Evolutionary conservation across 1,139 yeast species (phyloP), one percentile per base, ranked within the genome.

Genomic region (Saccharomyces pastorianus): DNA sequence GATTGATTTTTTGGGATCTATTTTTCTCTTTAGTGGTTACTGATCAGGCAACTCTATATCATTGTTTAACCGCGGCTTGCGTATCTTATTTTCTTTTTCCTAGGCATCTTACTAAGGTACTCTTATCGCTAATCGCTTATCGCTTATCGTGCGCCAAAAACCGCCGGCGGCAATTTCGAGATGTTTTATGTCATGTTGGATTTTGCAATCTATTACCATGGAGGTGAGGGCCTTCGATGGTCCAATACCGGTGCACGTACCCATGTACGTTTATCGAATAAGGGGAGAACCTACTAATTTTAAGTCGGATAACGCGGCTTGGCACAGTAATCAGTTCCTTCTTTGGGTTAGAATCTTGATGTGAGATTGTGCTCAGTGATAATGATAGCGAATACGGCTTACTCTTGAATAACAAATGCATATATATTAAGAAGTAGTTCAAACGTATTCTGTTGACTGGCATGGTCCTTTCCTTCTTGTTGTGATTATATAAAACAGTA

Each of bases 141-240:
- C 44, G 44, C 44, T 38, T 38, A 38, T 38, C 44, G 44, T 6
- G 44, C 26, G 44, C 44, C n/a, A 38, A 38, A 38, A 38, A 38
- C 44, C 44, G 44, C 44, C 44, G 44, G 44, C 44, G 44, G 44
- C 44, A 38, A 38, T 38, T 38, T 38, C 44, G 23, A 38, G 25
- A 20, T 38, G 38, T 38, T 38, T 38, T 38, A 20, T 38, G 44
- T 38, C 44, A 11, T 38, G 44, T 20, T 38, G 4, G 44, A 11
- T 5, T 20, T 38, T 11, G 26, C 26, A 38, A 38, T 38, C 44
- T 38, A 38, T 2, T 9, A n/a, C 8, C 25, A 38, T 38, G 25
- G 44, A 38, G 25, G 44, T 9, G 44, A 9, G 44, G 44, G 44
- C 44, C 23, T 38, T 38, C 11, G 6, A 17, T 38, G 44, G 25